Conservation (phyloP, 108 stramenopile genomes). For the Fragilaria crotonensis region DNA sequence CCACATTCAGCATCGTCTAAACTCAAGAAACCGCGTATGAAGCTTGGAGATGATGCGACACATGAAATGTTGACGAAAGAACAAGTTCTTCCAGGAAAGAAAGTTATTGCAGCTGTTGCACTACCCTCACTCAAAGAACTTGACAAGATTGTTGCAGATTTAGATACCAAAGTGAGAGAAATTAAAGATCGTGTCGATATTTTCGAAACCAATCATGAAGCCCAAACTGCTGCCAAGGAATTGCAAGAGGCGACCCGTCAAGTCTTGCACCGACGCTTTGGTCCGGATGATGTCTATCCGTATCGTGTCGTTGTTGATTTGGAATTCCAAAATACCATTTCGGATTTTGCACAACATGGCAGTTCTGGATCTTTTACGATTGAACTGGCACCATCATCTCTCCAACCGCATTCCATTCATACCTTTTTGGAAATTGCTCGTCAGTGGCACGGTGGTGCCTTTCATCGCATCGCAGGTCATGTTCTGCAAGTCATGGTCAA, state of each 20-base stretch:
- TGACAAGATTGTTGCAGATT: neutral
- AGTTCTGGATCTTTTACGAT: conserved; percentile 39
- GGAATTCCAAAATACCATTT: conserved; percentile 66
- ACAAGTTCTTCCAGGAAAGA: too few relatives aligned
- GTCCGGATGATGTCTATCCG: conserved; percentile 15
- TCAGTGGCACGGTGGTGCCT: conserved; percentile 57
- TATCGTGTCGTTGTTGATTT: conserved; percentile 63
- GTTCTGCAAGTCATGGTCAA: conserved; percentile 64
- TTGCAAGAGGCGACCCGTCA: conserved; percentile 59
- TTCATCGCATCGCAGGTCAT: conserved; percentile 80
- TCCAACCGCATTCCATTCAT: conserved; percentile 64
- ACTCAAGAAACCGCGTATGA: too few relatives aligned
- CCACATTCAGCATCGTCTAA: too few relatives aligned
- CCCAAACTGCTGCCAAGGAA: conserved; percentile 30
- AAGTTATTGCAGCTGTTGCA: too few relatives aligned
- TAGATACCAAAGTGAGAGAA: conserved; percentile 54
- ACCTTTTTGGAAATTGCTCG: conserved; percentile 78
- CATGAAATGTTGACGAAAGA: too few relatives aligned
- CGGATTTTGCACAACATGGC: conserved; percentile 39
- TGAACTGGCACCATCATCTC: conserved; percentile 56
- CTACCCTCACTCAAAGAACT: too few relatives aligned
- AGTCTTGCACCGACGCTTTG: conserved; percentile 48
- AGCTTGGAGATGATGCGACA: too few relatives aligned
- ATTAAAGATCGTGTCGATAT: conserved; percentile 61
- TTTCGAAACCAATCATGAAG: conserved; percentile 60